These are phyloP conservation scores for Gaillardinia entomophila DNA, from an alignment of 805 yeast genomes.

Conservation along the genomic window DNA sequence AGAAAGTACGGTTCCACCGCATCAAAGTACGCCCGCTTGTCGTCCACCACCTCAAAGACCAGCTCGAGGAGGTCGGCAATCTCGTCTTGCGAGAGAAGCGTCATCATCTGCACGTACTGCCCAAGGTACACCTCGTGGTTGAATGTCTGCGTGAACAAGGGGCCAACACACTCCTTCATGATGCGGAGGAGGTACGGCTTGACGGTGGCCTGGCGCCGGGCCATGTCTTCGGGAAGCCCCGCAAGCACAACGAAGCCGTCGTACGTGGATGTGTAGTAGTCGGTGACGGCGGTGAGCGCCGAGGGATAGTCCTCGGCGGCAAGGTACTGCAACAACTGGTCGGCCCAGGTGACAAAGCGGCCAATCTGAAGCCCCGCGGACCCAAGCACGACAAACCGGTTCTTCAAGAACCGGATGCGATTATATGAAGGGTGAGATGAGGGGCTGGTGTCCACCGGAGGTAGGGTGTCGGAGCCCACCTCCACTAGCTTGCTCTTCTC, in stretches of 20 bases:
- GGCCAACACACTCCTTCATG: slow-evolving; percentile 46
- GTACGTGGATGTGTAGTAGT: slow-evolving; percentile 44
- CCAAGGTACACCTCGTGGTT: slow-evolving; percentile 16
- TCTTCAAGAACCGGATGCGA: slow-evolving; percentile 15
- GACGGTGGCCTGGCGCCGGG: slow-evolving; percentile 43
- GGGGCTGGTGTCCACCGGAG: not conserved
- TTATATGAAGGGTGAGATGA: not conserved
- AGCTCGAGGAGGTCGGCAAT: slow-evolving; percentile 11
- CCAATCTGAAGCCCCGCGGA: slow-evolving; percentile 50
- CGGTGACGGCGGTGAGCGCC: slow-evolving; percentile 53
- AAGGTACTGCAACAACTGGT: slow-evolving; percentile 45
- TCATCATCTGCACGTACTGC: slow-evolving; percentile 11
- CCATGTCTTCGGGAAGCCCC: slow-evolving; percentile 49
- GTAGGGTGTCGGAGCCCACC: not conserved
- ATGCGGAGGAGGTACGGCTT: slow-evolving; percentile 51
- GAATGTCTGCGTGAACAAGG: slow-evolving; percentile 24
- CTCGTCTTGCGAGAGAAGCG: slow-evolving; percentile 2
- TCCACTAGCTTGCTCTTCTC: not conserved
- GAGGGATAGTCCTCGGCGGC: slow-evolving; percentile 42
- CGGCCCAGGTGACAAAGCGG: slow-evolving; percentile 64
- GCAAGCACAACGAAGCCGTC: slow-evolving; percentile 42
- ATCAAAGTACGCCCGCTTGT: slow-evolving; percentile 41
- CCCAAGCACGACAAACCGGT: slow-evolving; percentile 14
- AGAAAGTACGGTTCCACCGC: slow-evolving; percentile 48
- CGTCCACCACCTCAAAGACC: slow-evolving; percentile 21